Percentiles rank a stretch among this genome's conserved stretches.
Evolutionary conservation across 2,329 filamentous ascomycete species (phyloP).

Genomic region (Allantophomopsis cytisporea): DNA sequence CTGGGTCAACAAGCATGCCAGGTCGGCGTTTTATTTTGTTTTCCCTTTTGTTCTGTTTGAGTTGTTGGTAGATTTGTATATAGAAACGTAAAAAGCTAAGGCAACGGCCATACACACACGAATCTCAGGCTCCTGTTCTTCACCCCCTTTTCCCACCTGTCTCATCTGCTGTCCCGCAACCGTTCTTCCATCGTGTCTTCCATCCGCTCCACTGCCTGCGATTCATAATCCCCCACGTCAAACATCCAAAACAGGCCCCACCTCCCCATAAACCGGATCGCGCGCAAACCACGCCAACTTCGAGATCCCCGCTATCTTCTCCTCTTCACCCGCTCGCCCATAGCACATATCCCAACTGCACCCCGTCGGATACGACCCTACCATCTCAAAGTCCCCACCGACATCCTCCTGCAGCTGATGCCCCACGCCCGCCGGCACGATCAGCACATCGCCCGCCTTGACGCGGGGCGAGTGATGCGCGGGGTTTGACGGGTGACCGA

Average conservation of each 20-base stretch:
- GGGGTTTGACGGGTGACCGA: constrained; percentile 31
- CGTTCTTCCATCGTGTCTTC: no score
- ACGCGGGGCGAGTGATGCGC: constrained; percentile 17
- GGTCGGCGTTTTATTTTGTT: no score
- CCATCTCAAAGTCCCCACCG: constrained; percentile 45
- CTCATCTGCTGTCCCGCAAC: no score
- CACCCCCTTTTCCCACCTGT: no score
- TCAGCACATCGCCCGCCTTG: constrained; percentile 44
- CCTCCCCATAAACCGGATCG: constrained; percentile 45
- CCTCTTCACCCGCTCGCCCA: constrained; percentile 40
- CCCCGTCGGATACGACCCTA: constrained; percentile 47
- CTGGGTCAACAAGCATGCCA: no score
- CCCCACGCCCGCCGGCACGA: constrained; percentile 52
- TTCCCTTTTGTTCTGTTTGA: no score
- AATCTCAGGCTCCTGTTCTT: no score
- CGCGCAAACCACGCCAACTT: constrained; percentile 39
- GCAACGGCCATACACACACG: no score
- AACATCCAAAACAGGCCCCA: constrained; percentile 27
- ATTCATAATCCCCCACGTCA: background rate
- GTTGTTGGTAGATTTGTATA: no score
- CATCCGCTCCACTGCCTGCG: no score
- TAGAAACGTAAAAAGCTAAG: no score
- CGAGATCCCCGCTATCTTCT: constrained; percentile 32
- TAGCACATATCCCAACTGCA: constrained; percentile 61
- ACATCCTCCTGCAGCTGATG: constrained; percentile 48